Base-by-base conservation (phyloP, 345 rosid species). In the Microthlaspi erraticum region DNA sequence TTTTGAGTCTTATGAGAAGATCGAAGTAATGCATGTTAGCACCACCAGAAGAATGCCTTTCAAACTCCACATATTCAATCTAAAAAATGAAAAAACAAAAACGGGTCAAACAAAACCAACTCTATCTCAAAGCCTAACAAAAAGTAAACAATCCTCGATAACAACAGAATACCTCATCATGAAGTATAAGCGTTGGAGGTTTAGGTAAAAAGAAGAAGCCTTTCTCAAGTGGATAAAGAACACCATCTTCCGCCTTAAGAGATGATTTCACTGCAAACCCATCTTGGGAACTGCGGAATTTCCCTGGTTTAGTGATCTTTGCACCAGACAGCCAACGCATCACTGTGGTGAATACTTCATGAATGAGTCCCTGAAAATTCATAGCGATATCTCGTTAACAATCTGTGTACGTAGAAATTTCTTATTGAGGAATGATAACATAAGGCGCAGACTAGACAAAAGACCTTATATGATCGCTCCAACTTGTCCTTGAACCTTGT, bases 21-120 rank as follows among this genome's bases (percentile, higher is more conserved):
- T 94, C 98, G 46, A 94, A 94, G 83, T 94, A 94, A 72, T 94
- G 99, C 99, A 94, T 94, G 75, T 92, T 94, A 63, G 99, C 89
- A 31, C 98, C 96, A 77, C 99, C 99, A 53, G 99, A 97, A 79
- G 93, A 81, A 80, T 94, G 99, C 81, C 99, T 94, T 88, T 94
- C 92, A 80, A 92, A 94, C 77, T 94, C 99, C 82, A 94, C 93
- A 77, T 84, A 88, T 71, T 88, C 89, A 82, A 94, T 94, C 99
- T 94, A 61, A 60, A 42, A 65, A 56, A n/a, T n/a, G 6, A 63
- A 26, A 32, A 54, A 51, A 34, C 43, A 57, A 41, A 41, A 66
- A 2, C n/a, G 52, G 17, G 3, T 64, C 54, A 62, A 42, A 45
- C 14, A 31, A 56, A 56, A 66, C 42, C 37, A 71, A 31, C 33